A percentile compares a stretch with the other conserved stretches of the same genome.
These are phyloP conservation scores for Strobilomyces dryophilus DNA, from an alignment of 768 basidiomycete species.

Conservation along the genomic window DNA sequence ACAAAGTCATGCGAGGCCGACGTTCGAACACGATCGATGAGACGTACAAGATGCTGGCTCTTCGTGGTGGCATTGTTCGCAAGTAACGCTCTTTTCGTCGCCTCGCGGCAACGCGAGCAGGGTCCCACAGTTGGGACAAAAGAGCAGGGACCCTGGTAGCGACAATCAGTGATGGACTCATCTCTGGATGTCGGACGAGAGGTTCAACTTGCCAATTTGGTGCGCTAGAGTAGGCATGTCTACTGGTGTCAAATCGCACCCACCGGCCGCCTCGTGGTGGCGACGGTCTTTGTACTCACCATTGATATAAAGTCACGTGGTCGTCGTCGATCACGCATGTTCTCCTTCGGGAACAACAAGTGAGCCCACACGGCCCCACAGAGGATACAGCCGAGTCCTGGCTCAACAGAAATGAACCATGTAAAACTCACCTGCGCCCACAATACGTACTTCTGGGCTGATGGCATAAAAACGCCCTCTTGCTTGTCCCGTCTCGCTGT, in stretches of 20 bases:
- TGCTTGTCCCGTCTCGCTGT: conserved; percentile 1
- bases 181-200: not conserved
- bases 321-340: conserved; percentile 13
- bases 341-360: conserved; percentile 20
- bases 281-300: conserved; percentile 10
- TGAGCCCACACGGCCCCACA: conserved; percentile 8
- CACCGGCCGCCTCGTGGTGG: conserved; percentile 6
- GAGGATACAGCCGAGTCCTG: not conserved
- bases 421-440: not conserved
- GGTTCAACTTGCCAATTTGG: conserved; percentile 41
- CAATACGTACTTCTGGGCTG: conserved; percentile 11
- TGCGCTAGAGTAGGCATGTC: conserved; percentile 35
- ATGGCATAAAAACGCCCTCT: conserved; percentile 17
- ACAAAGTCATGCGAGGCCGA: not conserved
- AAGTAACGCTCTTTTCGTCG: conserved; percentile 68
- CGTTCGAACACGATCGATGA: not conserved
- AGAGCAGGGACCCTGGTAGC: conserved; percentile 76
- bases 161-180: not conserved
- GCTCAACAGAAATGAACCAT: not conserved
- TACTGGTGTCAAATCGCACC: conserved; percentile 9
- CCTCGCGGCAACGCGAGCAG: conserved; percentile 78
- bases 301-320: conserved; percentile 17
- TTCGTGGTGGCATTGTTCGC: conserved; percentile 83
- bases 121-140: conserved; percentile 92
- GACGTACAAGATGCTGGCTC: conserved; percentile 87